phyloP scores from a whole-genome alignment of 2,329 filamentous ascomycete species.

The Aspergillus eucalypticola region DNA sequence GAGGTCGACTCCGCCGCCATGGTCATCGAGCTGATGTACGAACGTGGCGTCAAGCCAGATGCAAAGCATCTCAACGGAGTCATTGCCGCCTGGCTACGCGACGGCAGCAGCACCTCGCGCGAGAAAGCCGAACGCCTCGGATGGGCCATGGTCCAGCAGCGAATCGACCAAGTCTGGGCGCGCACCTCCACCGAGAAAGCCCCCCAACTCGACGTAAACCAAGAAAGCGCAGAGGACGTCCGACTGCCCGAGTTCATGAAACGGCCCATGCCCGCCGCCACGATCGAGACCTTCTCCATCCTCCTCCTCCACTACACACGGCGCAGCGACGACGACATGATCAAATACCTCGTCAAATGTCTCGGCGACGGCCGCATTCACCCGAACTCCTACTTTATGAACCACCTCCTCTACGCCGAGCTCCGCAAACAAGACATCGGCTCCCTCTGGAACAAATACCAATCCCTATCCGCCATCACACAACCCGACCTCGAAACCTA shows the following conservation, averaged over 20 bases:
- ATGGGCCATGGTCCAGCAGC: slow-evolving; percentile 74
- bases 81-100: slow-evolving; percentile 74
- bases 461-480: slow-evolving; percentile 55
- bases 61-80: slow-evolving; percentile 79
- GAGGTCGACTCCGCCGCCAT: slow-evolving; percentile 69
- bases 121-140: slow-evolving; percentile 67
- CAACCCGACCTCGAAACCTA: slow-evolving; percentile 69
- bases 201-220: slow-evolving; percentile 30
- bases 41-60: slow-evolving; percentile 66
- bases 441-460: slow-evolving; percentile 59
- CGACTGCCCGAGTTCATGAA: slow-evolving; percentile 43
- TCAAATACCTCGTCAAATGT: slow-evolving; percentile 63
- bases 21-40: slow-evolving; percentile 74
- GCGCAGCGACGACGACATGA: slow-evolving; percentile 58
- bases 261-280: slow-evolving; percentile 59
- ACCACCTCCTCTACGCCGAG: slow-evolving; percentile 70
- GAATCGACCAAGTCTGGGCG: slow-evolving; percentile 63
- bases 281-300: slow-evolving; percentile 74
- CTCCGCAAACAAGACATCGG: slow-evolving; percentile 59
- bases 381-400: slow-evolving; percentile 74
- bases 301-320: slow-evolving; percentile 71
- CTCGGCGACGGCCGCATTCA: slow-evolving; percentile 65
- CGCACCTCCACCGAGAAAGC: slow-evolving; percentile 26
- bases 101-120: slow-evolving; percentile 56
- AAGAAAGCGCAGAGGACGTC: slow-evolving; percentile 19